Conservation (phyloP, 1,284 basidiomycete species). For the Ustilago trichophora region DNA sequence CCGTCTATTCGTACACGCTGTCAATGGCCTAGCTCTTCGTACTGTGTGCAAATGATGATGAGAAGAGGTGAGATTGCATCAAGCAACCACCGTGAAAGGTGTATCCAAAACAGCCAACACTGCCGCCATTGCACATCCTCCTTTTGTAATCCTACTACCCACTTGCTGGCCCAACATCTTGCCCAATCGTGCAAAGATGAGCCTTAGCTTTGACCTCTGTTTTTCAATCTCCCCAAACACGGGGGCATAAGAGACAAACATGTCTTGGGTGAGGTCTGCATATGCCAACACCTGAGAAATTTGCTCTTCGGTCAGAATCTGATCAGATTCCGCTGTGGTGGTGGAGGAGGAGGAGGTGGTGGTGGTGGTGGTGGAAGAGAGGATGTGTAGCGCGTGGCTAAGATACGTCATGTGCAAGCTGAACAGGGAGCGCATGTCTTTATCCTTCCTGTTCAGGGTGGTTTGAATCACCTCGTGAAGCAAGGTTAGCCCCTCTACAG, state of each 20-base stretch:
- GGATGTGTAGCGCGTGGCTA: constrained; percentile 6
- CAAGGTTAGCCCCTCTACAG: background rate
- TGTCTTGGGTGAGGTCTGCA: constrained; percentile 12
- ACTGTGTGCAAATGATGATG: too few species aligned
- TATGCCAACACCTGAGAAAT: constrained; percentile 21
- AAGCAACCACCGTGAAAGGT: constrained; percentile 9
- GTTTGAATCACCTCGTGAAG: constrained; percentile 26
- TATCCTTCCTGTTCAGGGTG: background rate
- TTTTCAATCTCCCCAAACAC: constrained; percentile 21
- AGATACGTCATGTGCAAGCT: constrained; percentile 21
- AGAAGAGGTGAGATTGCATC: too few species aligned
- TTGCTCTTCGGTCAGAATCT: constrained; percentile 3
- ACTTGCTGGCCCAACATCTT: background rate
- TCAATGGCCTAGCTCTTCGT: too few species aligned
- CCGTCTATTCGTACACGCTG: too few species aligned
- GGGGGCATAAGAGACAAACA: constrained; percentile 12
- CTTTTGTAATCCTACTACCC: background rate
- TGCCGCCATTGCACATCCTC: background rate
- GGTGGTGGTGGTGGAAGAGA: background rate
- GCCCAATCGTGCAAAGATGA: constrained; percentile 2
- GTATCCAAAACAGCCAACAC: constrained; percentile 15
- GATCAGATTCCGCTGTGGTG: background rate
- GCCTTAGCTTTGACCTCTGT: background rate
- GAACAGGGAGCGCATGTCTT: constrained; percentile 18
- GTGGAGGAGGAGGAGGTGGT: background rate